Evolutionary conservation across 2,329 filamentous ascomycete genomes (phyloP).

Genomic region (Sporothrix humicola): DNA sequence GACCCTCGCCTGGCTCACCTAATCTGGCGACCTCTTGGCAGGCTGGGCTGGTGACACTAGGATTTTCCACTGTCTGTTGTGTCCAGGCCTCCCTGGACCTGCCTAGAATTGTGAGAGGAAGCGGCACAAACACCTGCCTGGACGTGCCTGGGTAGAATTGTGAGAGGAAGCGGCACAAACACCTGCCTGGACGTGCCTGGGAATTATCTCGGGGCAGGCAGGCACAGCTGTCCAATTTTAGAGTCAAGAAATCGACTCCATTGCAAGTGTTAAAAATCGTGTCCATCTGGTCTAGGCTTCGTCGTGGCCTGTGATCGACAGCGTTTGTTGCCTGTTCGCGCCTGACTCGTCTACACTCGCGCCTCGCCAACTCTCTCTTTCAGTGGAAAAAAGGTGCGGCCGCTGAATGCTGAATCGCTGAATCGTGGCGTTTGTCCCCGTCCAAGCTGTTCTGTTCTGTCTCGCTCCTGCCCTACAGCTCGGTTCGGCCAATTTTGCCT

Average conservation of each 20-base stretch:
- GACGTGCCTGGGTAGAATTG: constrained; percentile 6
- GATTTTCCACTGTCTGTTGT: neutral
- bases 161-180: neutral
- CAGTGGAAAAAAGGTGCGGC: neutral
- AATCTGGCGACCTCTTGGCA: neutral
- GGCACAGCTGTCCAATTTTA: neutral
- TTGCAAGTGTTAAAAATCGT: too few species aligned
- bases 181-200: constrained; percentile 11
- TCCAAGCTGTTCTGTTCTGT: neutral
- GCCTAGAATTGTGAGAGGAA: neutral
- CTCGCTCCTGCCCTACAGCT: neutral
- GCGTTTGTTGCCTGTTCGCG: neutral
- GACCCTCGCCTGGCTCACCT: too few species aligned
- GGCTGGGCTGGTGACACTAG: neutral
- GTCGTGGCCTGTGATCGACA: constrained; percentile 2
- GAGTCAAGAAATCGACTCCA: neutral
- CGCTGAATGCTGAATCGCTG: neutral
- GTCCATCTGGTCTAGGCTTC: neutral
- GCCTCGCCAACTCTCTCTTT: too few species aligned
- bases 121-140: neutral
- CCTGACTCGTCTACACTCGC: too few species aligned
- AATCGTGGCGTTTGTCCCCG: too few species aligned
- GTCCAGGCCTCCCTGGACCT: neutral
- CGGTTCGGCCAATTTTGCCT: neutral
- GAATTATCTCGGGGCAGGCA: too few species aligned